Conservation (phyloP, 345 rosid genomes). For the Gossypium turneri region DNA sequence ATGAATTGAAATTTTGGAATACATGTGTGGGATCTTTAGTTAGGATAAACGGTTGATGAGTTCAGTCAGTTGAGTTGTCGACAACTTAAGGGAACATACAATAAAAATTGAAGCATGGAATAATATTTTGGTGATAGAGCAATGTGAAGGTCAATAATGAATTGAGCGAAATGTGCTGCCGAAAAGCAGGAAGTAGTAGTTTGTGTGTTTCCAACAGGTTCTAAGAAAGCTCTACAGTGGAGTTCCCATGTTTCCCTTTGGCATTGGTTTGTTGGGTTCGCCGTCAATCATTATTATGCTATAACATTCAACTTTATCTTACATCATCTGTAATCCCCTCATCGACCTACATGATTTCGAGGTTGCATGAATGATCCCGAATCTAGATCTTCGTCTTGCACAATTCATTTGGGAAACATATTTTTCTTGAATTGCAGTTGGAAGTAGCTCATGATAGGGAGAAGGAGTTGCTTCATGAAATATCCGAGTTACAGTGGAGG, state of each 20-base stretch:
- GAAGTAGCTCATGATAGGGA: constrained; percentile 93
- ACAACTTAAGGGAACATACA: background rate
- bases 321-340: background rate
- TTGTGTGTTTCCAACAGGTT: background rate
- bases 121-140: background rate
- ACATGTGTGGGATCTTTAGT: background rate
- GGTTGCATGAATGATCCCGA: background rate
- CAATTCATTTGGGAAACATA: background rate
- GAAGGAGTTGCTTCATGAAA: constrained; percentile 79
- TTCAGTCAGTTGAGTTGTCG: background rate
- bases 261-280: background rate
- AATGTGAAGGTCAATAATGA: background rate
- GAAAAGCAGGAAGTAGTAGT: background rate
- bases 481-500: constrained; percentile 91
- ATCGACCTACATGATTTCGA: background rate
- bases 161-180: background rate
- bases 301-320: background rate
- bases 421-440: constrained; percentile 44
- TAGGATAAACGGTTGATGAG: background rate
- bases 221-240: background rate
- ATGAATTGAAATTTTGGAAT: no score
- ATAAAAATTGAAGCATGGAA: background rate
- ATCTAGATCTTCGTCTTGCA: background rate
- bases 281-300: background rate
- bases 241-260: background rate